Base-by-base conservation (phyloP, 2,329 filamentous ascomycete genomes). In the Verruconis gallopava region DNA sequence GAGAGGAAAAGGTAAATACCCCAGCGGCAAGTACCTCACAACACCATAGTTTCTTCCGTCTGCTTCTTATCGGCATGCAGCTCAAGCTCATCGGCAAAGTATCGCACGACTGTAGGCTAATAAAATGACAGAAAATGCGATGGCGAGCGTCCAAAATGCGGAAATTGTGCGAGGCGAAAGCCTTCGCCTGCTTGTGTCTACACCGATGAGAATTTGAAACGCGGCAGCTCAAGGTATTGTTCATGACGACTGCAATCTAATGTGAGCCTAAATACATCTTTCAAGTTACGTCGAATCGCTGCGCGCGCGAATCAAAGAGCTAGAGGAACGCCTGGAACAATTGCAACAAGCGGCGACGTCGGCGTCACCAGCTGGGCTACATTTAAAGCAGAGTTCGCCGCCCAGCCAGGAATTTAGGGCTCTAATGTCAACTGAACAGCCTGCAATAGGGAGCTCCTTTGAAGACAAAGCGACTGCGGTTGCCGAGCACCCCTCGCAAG, bases 71-170 rank as follows among this genome's bases (percentile, higher is more conserved):
- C n/a, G n/a, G n/a, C n/a, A n/a, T n/a, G n/a, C n/a, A n/a, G n/a
- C n/a, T n/a, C n/a, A n/a, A n/a, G n/a, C n/a, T n/a, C n/a, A n/a
- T n/a, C n/a, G n/a, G n/a, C n/a, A n/a, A n/a, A n/a, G n/a, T n/a
- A n/a, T n/a, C n/a, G n/a, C n/a, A n/a, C n/a, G n/a, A n/a, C n/a
- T n/a, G n/a, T n/a, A n/a, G n/a, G n/a, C n/a, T n/a, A n/a, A n/a
- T n/a, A n/a, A n/a, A n/a, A n/a, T n/a, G n/a, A n/a, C 14, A 36
- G 37, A 9, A 38, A 38, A 25, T 38, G 37, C 20, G 37, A 38
- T 25, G 37, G 37, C 11, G 9, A 11, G 15, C 37, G 21, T 5
- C 37, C 37, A 21, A 18, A 6, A 6, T 38, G 37, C 18, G 37
- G 37, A 25, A 18, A 18, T 9, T 38, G 37, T 15, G 37, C 37